phyloP scores from a whole-genome alignment of 495 filamentous ascomycete species.

The Annulohypoxylon nitens region DNA sequence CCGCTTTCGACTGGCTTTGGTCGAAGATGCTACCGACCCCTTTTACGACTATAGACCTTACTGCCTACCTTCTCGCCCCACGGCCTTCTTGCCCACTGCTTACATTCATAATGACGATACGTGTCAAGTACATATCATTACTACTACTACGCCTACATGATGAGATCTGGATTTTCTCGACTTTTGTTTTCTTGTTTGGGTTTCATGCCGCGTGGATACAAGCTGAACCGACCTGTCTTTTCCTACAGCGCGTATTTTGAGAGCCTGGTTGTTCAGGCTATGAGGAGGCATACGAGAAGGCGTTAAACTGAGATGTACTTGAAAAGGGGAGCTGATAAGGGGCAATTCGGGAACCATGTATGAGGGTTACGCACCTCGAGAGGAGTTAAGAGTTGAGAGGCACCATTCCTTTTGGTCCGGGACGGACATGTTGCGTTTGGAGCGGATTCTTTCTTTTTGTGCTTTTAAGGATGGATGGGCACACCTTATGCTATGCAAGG shows the following conservation, averaged over 20 bases:
- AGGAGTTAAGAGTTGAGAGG: constrained; percentile 31
- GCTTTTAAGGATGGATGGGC: constrained; percentile 13
- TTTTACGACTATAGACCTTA: constrained; percentile 44
- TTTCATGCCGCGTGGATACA: constrained; percentile 20
- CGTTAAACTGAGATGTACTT: constrained; percentile 31
- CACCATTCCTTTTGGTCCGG: constrained; percentile 15
- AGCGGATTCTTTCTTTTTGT: constrained; percentile 11
- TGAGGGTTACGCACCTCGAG: constrained; percentile 35
- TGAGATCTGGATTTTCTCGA: constrained; percentile 39
- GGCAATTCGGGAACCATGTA: constrained; percentile 34
- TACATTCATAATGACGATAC: constrained; percentile 52
- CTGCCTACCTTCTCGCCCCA: constrained; percentile 46
- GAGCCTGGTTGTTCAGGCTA: constrained; percentile 7
- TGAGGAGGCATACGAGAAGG: constrained; percentile 36
- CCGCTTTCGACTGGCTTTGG: constrained; percentile 25
- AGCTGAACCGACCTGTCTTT: constrained; percentile 3
- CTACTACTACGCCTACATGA: constrained; percentile 34
- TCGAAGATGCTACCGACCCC: constrained; percentile 18
- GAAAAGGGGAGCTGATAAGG: constrained; percentile 15
- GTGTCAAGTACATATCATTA: constrained; percentile 39
- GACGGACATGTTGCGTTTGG: constrained; percentile 4
- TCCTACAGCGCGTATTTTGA: constrained; percentile 16
- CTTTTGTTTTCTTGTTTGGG: constrained; percentile 13
- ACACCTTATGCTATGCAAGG: constrained; percentile 2
- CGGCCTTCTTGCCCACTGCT: constrained; percentile 45